These are phyloP conservation scores for Sporothrix protearum DNA, from an alignment of 2,329 filamentous ascomycete species.

Conservation along the genomic window DNA sequence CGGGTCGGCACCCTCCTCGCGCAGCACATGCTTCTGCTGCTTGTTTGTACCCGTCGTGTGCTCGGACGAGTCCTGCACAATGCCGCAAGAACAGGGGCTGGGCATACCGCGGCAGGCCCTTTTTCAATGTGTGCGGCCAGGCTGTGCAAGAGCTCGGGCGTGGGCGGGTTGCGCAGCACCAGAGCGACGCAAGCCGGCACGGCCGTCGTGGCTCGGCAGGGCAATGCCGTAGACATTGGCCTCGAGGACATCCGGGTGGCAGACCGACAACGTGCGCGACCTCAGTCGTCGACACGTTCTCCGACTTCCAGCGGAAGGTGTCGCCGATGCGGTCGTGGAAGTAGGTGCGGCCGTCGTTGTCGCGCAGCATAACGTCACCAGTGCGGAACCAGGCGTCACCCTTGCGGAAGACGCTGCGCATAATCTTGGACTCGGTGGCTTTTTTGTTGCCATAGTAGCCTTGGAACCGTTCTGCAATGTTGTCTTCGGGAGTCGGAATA, in stretches of 20 bases:
- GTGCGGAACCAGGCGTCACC: slow-evolving; percentile 81
- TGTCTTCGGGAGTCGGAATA: slow-evolving; percentile 67
- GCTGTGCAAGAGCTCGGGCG: slow-evolving; percentile 47
- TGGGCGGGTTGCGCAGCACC: slow-evolving; percentile 44
- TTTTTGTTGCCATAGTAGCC: slow-evolving; percentile 75
- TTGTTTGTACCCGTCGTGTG: slow-evolving; percentile 82
- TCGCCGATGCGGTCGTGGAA: slow-evolving; percentile 80
- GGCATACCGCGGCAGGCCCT: slow-evolving; percentile 67
- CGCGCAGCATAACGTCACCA: slow-evolving; percentile 74
- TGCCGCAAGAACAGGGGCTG: slow-evolving; percentile 74
- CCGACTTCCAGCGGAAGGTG: slow-evolving; percentile 76
- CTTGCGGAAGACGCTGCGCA: slow-evolving; percentile 67
- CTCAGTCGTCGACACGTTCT: slow-evolving; percentile 79
- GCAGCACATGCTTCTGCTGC: slow-evolving; percentile 73
- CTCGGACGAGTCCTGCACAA: slow-evolving; percentile 54
- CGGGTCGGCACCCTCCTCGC: slow-evolving; percentile 72
- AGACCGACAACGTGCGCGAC: slow-evolving; percentile 70
- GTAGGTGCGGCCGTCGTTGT: slow-evolving; percentile 66
- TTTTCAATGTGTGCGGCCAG: slow-evolving; percentile 57
- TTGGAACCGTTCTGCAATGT: slow-evolving; percentile 61
- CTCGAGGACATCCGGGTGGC: slow-evolving; percentile 66
- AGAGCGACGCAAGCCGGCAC: slow-evolving; percentile 70
- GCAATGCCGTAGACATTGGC: slow-evolving; percentile 83
- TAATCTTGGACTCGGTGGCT: slow-evolving; percentile 69
- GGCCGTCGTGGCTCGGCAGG: slow-evolving; percentile 75